Conservation (phyloP, 2,329 filamentous ascomycete species). For the Colletotrichum musicola region DNA sequence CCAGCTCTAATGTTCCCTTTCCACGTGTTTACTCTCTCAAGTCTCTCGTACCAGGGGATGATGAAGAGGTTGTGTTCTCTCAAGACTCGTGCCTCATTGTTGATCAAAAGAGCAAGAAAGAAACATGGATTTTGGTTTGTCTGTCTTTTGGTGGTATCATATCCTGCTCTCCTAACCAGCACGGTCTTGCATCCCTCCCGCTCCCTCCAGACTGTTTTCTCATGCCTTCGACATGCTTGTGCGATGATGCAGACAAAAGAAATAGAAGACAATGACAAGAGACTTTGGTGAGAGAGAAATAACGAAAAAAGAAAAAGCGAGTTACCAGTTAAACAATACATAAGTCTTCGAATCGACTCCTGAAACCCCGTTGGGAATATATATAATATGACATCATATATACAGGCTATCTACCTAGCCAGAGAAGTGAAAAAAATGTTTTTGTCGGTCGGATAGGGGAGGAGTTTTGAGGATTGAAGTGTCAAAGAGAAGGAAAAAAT, state of each 20-base stretch:
- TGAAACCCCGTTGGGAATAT: slow-evolving; percentile 42
- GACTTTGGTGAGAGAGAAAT: slow-evolving; percentile 13
- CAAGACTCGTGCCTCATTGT: slow-evolving; percentile 33
- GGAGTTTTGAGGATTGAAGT: slow-evolving; percentile 32
- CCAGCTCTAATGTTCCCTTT: background rate
- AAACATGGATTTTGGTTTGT: background rate
- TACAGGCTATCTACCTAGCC: slow-evolving; percentile 44
- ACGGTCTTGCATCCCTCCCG: slow-evolving; percentile 10
- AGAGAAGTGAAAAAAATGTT: slow-evolving; percentile 34
- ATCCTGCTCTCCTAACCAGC: slow-evolving; percentile 4
- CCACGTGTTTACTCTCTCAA: background rate
- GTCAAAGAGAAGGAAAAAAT: slow-evolving; percentile 34
- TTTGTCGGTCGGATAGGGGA: slow-evolving; percentile 28
- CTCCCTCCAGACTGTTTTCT: background rate
- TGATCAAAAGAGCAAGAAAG: slow-evolving; percentile 4
- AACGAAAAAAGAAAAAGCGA: slow-evolving; percentile 1
- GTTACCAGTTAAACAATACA: slow-evolving; percentile 39
- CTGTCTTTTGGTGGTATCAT: slow-evolving; percentile 37
- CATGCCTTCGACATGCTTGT: slow-evolving; percentile 5
- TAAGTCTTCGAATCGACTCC: slow-evolving; percentile 35
- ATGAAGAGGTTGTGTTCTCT: background rate
- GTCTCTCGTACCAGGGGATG: background rate
- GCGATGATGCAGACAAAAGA: slow-evolving; percentile 16
- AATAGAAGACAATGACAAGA: slow-evolving; percentile 1
- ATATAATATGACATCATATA: slow-evolving; percentile 44